A percentile compares a stretch with the other conserved stretches of the same genome.
phyloP scores from a whole-genome alignment of 768 basidiomycete genomes.

The Guyanaporus albipodus region DNA sequence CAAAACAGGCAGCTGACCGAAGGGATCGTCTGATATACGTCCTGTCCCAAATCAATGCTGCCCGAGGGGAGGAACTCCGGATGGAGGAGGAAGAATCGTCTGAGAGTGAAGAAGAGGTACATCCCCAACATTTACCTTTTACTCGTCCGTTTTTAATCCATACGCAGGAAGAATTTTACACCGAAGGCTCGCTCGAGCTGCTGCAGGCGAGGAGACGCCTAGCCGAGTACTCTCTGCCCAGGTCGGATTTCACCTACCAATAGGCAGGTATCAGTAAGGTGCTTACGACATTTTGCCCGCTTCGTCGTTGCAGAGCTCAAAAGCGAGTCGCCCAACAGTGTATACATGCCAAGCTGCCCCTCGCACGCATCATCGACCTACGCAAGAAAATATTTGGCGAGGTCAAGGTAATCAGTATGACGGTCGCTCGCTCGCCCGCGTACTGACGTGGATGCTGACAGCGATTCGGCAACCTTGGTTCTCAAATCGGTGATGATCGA shows the following conservation, averaged over 20 bases:
- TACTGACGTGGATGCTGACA: constrained; percentile 30
- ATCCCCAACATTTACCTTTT: constrained; percentile 14
- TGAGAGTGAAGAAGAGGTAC: constrained; percentile 74
- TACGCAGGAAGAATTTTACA: constrained; percentile 88
- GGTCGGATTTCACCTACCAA: constrained; percentile 72
- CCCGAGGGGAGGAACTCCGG: constrained; percentile 74
- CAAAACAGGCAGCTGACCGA: constrained; percentile 82
- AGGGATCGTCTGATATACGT: constrained; percentile 94
- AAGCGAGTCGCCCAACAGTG: constrained; percentile 90
- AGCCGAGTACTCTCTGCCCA: constrained; percentile 92
- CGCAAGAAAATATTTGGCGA: constrained; percentile 87
- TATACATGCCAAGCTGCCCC: constrained; percentile 80
- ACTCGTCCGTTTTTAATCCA: constrained; percentile 1
- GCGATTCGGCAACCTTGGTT: constrained; percentile 91
- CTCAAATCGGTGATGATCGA: constrained; percentile 96
- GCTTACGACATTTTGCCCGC: constrained; percentile 57
- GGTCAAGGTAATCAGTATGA: constrained; percentile 64
- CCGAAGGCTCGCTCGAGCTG: constrained; percentile 84
- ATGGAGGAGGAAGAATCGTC: constrained; percentile 67
- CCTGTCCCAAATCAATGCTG: constrained; percentile 88
- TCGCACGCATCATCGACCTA: constrained; percentile 86
- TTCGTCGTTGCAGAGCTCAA: constrained; percentile 78
- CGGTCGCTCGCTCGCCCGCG: too few species aligned
- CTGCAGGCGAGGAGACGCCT: constrained; percentile 80
- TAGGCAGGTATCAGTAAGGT: constrained; percentile 61